phyloP scores from a whole-genome alignment of 2,329 filamentous ascomycete genomes.

The Ascochyta koolunga region DNA sequence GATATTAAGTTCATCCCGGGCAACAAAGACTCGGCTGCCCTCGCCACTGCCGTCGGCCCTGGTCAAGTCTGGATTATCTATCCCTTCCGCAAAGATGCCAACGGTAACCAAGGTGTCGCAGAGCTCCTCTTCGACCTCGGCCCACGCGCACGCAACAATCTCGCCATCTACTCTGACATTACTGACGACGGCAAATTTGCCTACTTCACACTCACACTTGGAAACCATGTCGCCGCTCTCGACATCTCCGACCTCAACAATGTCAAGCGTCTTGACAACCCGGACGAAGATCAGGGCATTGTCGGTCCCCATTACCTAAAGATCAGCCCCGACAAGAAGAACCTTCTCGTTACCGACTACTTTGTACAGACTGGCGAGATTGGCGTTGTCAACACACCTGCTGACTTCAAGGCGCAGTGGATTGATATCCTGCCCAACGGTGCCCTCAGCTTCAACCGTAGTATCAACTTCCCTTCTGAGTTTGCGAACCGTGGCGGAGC shows the following conservation, averaged over 20 bases:
- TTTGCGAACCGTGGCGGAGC: slow-evolving; percentile 63
- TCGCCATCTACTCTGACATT: slow-evolving; percentile 67
- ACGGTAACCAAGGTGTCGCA: slow-evolving; percentile 64
- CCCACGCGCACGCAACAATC: slow-evolving; percentile 59
- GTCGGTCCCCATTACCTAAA: slow-evolving; percentile 70
- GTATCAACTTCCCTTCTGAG: slow-evolving; percentile 62
- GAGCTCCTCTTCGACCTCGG: slow-evolving; percentile 66
- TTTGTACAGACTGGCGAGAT: slow-evolving; percentile 69
- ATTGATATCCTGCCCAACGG: slow-evolving; percentile 64
- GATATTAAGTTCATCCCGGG: slow-evolving; percentile 71
- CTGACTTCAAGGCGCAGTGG: slow-evolving; percentile 67
- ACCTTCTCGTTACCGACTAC: slow-evolving; percentile 69
- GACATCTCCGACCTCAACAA: slow-evolving; percentile 67
- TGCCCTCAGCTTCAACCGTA: slow-evolving; percentile 64
- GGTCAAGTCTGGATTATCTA: slow-evolving; percentile 71
- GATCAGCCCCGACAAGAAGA: slow-evolving; percentile 68
- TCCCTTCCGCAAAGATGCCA: slow-evolving; percentile 61
- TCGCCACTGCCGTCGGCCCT: slow-evolving; percentile 65
- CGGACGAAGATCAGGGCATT: slow-evolving; percentile 63
- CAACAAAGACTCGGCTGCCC: slow-evolving; percentile 62
- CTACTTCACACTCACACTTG: slow-evolving; percentile 66
- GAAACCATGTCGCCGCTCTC: slow-evolving; percentile 66
- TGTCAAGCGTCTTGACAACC: slow-evolving; percentile 66
- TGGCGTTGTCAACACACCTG: slow-evolving; percentile 65
- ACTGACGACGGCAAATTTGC: slow-evolving; percentile 63